Percentiles rank a stretch among this genome's conserved stretches.
Conservation (phyloP, 1,139 yeast genomes). For the Yamadazyma jaroonii region DNA sequence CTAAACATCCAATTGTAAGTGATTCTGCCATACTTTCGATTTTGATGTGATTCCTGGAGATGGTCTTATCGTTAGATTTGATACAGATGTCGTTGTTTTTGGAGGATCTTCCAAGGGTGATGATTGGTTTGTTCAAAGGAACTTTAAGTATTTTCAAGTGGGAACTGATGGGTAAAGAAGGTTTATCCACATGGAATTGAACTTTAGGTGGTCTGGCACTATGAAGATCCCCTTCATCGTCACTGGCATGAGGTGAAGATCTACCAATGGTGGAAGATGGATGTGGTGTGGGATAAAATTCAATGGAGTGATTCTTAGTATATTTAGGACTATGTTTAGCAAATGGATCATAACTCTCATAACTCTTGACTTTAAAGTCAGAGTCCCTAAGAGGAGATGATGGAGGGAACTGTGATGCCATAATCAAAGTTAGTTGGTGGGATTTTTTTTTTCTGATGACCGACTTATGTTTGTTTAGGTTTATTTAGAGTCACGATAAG, state of each 20-base stretch:
- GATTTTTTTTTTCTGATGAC: not conserved
- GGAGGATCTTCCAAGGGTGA: constrained; percentile 63
- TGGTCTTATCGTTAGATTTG: constrained; percentile 51
- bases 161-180: constrained; percentile 30
- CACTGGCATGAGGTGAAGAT: constrained; percentile 30
- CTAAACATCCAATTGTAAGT: constrained; percentile 53
- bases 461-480: not conserved
- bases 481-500: constrained; percentile 7
- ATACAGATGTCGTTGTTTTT: constrained; percentile 58
- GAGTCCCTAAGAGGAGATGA: constrained; percentile 55
- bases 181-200: constrained; percentile 13
- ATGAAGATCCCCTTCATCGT: constrained; percentile 3
- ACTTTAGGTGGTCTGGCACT: constrained; percentile 10
- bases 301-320: no score
- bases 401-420: constrained; percentile 52
- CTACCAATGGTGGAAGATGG: constrained; percentile 54
- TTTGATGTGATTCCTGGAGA: constrained; percentile 66
- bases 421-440: no score
- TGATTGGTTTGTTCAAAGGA: constrained; percentile 27
- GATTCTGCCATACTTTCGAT: constrained; percentile 20
- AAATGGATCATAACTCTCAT: constrained; percentile 4
- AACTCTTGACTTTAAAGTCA: constrained; percentile 6
- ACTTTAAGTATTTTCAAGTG: constrained; percentile 35
- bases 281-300: constrained; percentile 48
- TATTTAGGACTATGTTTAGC: constrained; percentile 14